Conservation (phyloP, 179 eudicot genomes). For the Actinidia polygama region DNA sequence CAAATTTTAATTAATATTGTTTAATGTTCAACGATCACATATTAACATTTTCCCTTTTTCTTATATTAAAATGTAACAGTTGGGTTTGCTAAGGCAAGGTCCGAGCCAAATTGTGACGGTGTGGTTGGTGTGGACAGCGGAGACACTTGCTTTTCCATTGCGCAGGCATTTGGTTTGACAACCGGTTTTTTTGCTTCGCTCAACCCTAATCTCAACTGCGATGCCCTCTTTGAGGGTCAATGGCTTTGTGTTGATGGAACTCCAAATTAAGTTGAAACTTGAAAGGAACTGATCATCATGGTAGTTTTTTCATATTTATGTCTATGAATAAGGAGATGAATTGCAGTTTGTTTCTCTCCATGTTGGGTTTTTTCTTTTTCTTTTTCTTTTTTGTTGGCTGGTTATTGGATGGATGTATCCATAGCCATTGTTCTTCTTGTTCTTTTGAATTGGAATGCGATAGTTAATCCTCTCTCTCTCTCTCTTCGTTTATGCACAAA, state of each 20-base stretch:
- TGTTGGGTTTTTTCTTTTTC: too few species aligned
- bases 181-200: conserved; percentile 3
- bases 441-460: too few species aligned
- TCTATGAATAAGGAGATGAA: too few species aligned
- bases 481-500: too few species aligned
- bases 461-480: too few species aligned
- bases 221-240: conserved; percentile 24
- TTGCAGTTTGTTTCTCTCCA: too few species aligned
- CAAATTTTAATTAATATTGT: background rate
- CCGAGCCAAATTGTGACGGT: background rate
- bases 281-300: too few species aligned
- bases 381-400: too few species aligned
- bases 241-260: conserved; percentile 31
- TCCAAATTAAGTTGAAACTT: background rate
- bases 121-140: conserved; percentile 15
- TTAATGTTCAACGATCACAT: background rate
- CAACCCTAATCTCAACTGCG: conserved; percentile 33
- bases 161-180: background rate
- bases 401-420: too few species aligned
- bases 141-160: conserved; percentile 24
- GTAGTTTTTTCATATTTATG: background rate
- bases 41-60: too few species aligned
- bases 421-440: too few species aligned
- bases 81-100: background rate
- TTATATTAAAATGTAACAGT: background rate